Evolutionary conservation across 2,329 filamentous ascomycete genomes (phyloP).

Genomic region (Coniella lustricola): DNA sequence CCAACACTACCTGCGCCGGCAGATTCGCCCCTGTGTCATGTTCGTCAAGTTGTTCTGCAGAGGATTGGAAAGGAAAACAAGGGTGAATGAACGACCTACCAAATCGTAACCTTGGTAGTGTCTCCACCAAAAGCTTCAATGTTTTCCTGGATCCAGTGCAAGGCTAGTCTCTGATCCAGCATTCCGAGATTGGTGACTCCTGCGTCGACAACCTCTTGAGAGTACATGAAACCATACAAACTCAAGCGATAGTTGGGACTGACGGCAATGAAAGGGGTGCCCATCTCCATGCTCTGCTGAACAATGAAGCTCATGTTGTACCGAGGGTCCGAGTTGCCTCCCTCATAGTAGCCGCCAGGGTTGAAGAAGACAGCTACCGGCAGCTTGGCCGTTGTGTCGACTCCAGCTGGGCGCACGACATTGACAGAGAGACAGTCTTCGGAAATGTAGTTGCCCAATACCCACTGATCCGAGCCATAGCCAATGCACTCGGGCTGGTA

Average conservation of each 20-base stretch:
- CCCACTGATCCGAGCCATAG: slow-evolving; percentile 35
- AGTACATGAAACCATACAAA: slow-evolving; percentile 40
- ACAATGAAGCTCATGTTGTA: slow-evolving; percentile 57
- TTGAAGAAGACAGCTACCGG: slow-evolving; percentile 56
- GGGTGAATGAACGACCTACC: not conserved
- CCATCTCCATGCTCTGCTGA: slow-evolving; percentile 34
- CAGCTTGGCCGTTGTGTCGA: slow-evolving; percentile 34
- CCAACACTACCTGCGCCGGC: slow-evolving; percentile 35
- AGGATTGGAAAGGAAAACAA: not conserved
- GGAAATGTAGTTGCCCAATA: slow-evolving; percentile 20
- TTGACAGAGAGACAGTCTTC: slow-evolving; percentile 52
- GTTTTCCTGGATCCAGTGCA: slow-evolving; percentile 39
- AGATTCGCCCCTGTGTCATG: slow-evolving; percentile 33
- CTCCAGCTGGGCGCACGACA: slow-evolving; percentile 43
- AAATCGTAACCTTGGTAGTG: slow-evolving; percentile 28
- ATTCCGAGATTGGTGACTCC: slow-evolving; percentile 41
- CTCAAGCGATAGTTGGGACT: slow-evolving; percentile 41
- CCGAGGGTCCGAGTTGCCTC: slow-evolving; percentile 33
- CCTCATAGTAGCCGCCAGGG: slow-evolving; percentile 27
- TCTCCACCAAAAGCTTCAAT: slow-evolving; percentile 35
- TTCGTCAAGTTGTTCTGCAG: slow-evolving; percentile 7
- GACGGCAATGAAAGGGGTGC: slow-evolving; percentile 40
- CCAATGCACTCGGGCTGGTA: slow-evolving; percentile 43
- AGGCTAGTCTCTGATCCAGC: slow-evolving; percentile 36
- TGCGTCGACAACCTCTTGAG: slow-evolving; percentile 29